Conservation (phyloP, 371 early-diverging fungal genomes). For the Smittium mucronatum region DNA sequence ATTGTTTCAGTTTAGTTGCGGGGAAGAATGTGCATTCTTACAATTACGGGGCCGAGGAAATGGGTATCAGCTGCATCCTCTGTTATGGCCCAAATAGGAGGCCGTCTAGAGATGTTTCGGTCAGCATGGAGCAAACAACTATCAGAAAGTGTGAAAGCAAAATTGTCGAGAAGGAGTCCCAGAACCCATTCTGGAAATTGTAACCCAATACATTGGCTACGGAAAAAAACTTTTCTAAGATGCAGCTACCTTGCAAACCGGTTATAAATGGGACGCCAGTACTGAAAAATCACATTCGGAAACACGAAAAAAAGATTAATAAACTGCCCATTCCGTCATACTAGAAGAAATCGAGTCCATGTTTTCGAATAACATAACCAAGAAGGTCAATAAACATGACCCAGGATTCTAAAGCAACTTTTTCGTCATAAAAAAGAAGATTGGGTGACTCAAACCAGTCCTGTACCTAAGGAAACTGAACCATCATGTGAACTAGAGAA, state of each 20-base stretch:
- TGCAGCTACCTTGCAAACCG: background rate
- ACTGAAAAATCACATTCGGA: background rate
- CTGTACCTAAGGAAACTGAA: background rate
- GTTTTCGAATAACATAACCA: background rate
- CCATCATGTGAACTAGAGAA: background rate
- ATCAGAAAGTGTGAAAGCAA: background rate
- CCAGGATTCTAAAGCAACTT: background rate
- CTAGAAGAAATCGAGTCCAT: background rate
- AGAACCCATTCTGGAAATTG: background rate
- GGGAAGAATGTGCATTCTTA: too few species aligned
- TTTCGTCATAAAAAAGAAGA: background rate
- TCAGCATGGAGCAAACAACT: background rate
- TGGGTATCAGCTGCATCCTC: background rate
- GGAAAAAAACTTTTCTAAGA: background rate
- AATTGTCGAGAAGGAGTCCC: background rate
- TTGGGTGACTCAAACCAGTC: background rate
- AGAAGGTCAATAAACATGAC: background rate
- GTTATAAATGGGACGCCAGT: background rate
- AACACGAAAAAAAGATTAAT: background rate
- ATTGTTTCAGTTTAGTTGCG: too few species aligned
- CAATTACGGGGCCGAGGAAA: background rate
- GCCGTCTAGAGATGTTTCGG: background rate
- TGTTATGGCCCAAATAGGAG: background rate
- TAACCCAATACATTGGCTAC: background rate
- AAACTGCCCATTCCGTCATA: background rate